Evolutionary conservation across 176 grass and related monocot genomes (phyloP), one percentile per base, ranked within the genome.

Genomic region (Rhynchospora pubera): DNA sequence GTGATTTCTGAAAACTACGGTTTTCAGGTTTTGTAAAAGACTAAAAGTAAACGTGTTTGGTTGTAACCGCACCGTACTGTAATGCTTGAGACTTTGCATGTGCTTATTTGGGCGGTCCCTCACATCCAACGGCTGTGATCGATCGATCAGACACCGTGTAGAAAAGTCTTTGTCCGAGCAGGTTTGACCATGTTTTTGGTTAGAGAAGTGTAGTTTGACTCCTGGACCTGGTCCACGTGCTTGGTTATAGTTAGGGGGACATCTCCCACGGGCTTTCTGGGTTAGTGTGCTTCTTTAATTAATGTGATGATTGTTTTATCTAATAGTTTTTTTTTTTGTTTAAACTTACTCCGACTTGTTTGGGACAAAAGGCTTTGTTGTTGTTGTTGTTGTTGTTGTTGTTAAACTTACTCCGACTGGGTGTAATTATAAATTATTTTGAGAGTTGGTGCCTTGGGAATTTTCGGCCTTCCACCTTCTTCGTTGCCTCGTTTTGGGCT

Each of bases 131-230:
- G 75, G 75, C 16, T 79, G 52, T 58, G 75, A 79, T 58, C 1
- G 5, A 0, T 21, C 23, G 21, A 57, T 57, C 26, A 18, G 2
- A 59, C 14, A 57, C 52, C 21, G 75, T 19, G 52, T 57, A 79
- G 13, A 58, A 79, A 57, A 79, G 75, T 79, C 52, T 19, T 32
- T 28, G 51, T 79, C 47, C 19, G 22, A 26, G 1, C 16, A 60
- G 39, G 77, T 22, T 80, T 62, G 78, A 62, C 78, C 58, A 1
- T 6, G 55, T 62, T 5, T 39, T 62, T 62, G 18, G 55, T 62
- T 59, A 53, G 18, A 30, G 23, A 75, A 51, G 0, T 75, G 22
- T 75, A 75, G 71, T 53, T 62, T 80, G 77, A 80, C 77, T 23
- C 18, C 5, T 62, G 10, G 16, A 80, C 77, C 18, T 43, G 30